These are phyloP conservation scores for Aspergillus novofumigatus DNA, from an alignment of 2,329 filamentous ascomycete species.

Conservation along the genomic window DNA sequence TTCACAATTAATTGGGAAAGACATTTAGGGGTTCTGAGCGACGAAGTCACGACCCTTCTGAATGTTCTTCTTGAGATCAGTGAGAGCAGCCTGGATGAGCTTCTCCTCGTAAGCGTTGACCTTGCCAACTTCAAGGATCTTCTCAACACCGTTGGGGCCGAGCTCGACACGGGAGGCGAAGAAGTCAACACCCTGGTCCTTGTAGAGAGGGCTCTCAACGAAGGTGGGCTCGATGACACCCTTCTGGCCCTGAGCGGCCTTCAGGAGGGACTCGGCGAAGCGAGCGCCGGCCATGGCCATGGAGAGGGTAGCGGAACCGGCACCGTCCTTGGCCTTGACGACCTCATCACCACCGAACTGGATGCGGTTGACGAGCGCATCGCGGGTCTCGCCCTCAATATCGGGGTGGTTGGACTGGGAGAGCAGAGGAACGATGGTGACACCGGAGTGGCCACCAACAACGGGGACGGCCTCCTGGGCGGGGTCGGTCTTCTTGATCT, in stretches of 20 bases:
- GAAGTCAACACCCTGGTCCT: conserved; percentile 96
- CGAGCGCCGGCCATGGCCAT: conserved; percentile 94
- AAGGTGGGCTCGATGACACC: conserved; percentile 94
- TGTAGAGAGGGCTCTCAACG: conserved; percentile 95
- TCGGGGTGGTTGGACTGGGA: conserved; percentile 85
- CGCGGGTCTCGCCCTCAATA: conserved; percentile 70
- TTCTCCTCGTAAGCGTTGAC: conserved; percentile 82
- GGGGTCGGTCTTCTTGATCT: conserved; percentile 88
- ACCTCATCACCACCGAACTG: conserved; percentile 99
- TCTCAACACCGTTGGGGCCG: conserved; percentile 91
- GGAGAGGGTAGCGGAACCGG: conserved; percentile 93
- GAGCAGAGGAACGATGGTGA: conserved; percentile 97
- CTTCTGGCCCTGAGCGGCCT: conserved; percentile 88
- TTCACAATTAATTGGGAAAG: conserved; percentile 12
- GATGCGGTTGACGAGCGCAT: conserved; percentile 83
- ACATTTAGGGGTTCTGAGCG: conserved; percentile 52
- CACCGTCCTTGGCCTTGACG: conserved; percentile 97
- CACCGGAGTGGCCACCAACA: conserved; percentile 93
- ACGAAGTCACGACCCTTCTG: conserved; percentile 70
- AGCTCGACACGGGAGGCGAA: conserved; percentile 95
- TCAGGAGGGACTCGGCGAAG: conserved; percentile 87
- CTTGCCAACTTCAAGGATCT: conserved; percentile 84
- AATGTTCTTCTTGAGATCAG: conserved; percentile 72
- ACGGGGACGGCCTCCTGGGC: conserved; percentile 92
- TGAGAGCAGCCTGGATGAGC: conserved; percentile 79